phyloP scores from a whole-genome alignment of 1,284 basidiomycete genomes.

The Rhodotorula sp. region DNA sequence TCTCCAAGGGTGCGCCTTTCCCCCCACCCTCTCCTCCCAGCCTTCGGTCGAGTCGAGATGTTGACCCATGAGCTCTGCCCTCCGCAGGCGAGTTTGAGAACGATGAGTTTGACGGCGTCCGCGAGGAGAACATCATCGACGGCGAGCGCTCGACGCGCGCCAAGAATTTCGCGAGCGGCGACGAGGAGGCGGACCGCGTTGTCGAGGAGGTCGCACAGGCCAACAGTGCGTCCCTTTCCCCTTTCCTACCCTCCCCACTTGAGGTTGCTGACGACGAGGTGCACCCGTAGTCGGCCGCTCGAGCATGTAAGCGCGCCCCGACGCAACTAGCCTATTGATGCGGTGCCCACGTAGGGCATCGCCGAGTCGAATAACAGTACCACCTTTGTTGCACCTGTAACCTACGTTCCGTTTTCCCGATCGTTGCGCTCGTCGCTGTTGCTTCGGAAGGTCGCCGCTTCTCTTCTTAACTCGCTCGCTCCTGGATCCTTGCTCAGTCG shows the following conservation, averaged over 20 bases:
- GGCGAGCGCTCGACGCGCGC: slow-evolving; percentile 21
- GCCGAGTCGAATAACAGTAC: too few species aligned
- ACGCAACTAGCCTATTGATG: too few species aligned
- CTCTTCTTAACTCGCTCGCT: too few species aligned
- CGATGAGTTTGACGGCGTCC: slow-evolving; percentile 32
- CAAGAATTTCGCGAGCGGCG: slow-evolving; percentile 11
- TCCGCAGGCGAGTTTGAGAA: slow-evolving; percentile 22
- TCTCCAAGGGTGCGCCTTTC: slow-evolving; percentile 4
- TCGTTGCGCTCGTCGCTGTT: too few species aligned
- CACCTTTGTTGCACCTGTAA: too few species aligned
- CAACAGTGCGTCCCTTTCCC: slow-evolving; percentile 5
- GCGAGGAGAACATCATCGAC: slow-evolving; percentile 34
- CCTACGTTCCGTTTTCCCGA: too few species aligned
- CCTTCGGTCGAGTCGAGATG: neutral
- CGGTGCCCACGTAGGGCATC: too few species aligned
- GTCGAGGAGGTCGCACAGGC: slow-evolving; percentile 21
- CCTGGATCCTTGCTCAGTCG: too few species aligned
- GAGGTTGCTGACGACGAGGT: fast-evolving
- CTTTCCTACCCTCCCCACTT: neutral
- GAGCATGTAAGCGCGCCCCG: neutral
- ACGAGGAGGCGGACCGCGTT: slow-evolving; percentile 24
- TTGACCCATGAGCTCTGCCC: neutral
- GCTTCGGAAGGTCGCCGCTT: too few species aligned
- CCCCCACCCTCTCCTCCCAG: too few species aligned
- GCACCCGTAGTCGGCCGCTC: neutral